Conservation (phyloP, 2,329 filamentous ascomycete species). For the Pestalotiopsis fici region DNA sequence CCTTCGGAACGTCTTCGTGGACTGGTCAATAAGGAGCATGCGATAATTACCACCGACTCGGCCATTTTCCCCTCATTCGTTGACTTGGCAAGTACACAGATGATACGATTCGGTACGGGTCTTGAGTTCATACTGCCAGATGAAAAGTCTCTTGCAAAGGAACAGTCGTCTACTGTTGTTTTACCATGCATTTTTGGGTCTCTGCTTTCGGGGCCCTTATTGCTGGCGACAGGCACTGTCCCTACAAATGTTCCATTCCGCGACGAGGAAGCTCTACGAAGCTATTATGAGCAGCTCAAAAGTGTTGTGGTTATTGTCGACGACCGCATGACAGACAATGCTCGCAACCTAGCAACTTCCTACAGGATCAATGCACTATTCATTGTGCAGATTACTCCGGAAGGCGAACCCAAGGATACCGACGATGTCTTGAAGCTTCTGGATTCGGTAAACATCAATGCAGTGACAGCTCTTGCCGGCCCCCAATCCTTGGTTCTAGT, state of each 20-base stretch:
- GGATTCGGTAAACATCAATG: constrained; percentile 24
- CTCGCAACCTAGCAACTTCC: constrained; percentile 25
- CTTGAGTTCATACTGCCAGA: neutral
- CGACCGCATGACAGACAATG: constrained; percentile 31
- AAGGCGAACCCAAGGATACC: constrained; percentile 7
- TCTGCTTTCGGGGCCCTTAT: constrained; percentile 19
- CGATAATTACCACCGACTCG: neutral
- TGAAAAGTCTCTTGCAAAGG: neutral
- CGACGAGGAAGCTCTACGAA: constrained; percentile 16
- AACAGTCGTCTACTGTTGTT: constrained; percentile 14
- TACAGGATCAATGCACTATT: constrained; percentile 29
- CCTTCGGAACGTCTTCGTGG: neutral
- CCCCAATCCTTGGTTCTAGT: constrained; percentile 24
- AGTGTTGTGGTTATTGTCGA: constrained; percentile 26
- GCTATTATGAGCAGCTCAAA: constrained; percentile 19
- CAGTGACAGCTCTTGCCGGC: constrained; percentile 24
- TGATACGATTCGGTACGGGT: neutral
- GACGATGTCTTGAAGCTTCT: constrained; percentile 17
- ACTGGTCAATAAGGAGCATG: neutral
- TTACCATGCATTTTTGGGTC: constrained; percentile 24
- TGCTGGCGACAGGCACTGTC: neutral
- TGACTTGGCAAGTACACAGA: neutral
- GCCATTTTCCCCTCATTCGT: neutral
- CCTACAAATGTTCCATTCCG: constrained; percentile 18
- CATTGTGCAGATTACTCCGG: constrained; percentile 17